Evolutionary conservation across 164 flowering plant genomes (phyloP), one percentile per base, ranked within the genome.

Genomic region (Amborella trichopoda): DNA sequence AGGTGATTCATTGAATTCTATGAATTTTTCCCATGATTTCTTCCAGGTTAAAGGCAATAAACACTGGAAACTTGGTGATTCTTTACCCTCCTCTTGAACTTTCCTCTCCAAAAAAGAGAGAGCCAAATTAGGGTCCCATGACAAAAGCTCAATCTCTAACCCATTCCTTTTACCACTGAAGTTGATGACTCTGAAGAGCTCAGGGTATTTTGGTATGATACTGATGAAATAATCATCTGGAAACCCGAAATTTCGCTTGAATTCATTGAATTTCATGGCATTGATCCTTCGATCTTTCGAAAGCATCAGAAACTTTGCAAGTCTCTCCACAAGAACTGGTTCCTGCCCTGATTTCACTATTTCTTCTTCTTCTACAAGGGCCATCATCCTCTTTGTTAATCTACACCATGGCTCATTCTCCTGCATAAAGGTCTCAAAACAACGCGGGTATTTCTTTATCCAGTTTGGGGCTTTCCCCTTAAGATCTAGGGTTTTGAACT

Each of bases 401-500:
- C 65, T 64, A 59, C 77, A 82, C 44, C 68, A 64, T 23, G 66
- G 47, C 59, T 77, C 72, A 39, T 73, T 78, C 17, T 64, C 46
- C 32, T 73, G 63, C 1, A 54, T 48, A 50, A 69, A 74, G 2
- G 80, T 68, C 22, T 87, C 81, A 41, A 72, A 93, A 67, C 99
- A 93, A 58, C 96, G 79, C 5, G 96, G 94, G 56, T 88, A 88
- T 24, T 88, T 88, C 16, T 68, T 75, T 5, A 93, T 63, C 96
- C 96, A 88, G 44, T 84, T 93, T 34, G 75, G 78, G 39, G 99
- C 95, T 30, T 74, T 75, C 5, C 96, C 99, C 49, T 82, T 88
- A 28, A 82, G 89, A 64, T 88, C 94, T n/a, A 88, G 88, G 36
- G 76, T 68, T 54, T 81, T 84, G 72, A 88, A 93, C 68, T 82